Base-by-base conservation (phyloP, 192 early-diverging fungal species). In the Podila verticillata region DNA sequence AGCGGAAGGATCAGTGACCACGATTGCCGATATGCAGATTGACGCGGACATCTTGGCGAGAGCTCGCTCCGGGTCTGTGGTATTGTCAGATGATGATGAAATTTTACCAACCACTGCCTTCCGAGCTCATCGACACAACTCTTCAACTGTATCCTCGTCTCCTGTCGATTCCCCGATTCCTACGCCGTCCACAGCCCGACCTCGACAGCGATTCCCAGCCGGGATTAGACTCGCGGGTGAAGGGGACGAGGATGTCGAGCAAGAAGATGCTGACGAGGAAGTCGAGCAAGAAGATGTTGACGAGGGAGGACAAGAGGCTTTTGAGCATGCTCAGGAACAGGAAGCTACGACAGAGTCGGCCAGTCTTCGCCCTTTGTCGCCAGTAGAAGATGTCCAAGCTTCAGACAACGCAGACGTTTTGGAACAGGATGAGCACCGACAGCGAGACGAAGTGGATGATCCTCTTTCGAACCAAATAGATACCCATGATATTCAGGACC, bases 111-210 rank as follows among this genome's bases (percentile, higher is more conserved):
- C 24, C 12, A 26, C n/a, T 19, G 20, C 22, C 5, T 24, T n/a
- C 10, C 51, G 51, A 19, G 2, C 20, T 4, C 51, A 54, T 24
- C 22, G 24, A 7, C 51, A 54, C 17, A n/a, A 9, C 51, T 24
- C 51, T 54, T 54, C 51, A 9, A 22, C 51, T n/a, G 51, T 26
- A 54, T 20, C 51, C 20, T 54, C 65, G n/a, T 80, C 77, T 4
- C 77, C 77, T 4, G 35, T 80, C 7, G 77, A 80, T 31, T 80
- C 77, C 1, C 77, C 77, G 20, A 72, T 80, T 7, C 77, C 77
- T 7, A 80, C 77, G 19, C 77, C 77, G 1, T 80, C 77, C 9
- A 80, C 77, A n/a, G 77, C 77, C 20, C 70, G 77, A 51, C 77
- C 77, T 39, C 58, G 65, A n/a, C 54, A 60, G 22, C 69, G 77